These are phyloP conservation scores for Venustampulla echinocandica DNA, from an alignment of 495 filamentous ascomycete species.

Conservation along the genomic window DNA sequence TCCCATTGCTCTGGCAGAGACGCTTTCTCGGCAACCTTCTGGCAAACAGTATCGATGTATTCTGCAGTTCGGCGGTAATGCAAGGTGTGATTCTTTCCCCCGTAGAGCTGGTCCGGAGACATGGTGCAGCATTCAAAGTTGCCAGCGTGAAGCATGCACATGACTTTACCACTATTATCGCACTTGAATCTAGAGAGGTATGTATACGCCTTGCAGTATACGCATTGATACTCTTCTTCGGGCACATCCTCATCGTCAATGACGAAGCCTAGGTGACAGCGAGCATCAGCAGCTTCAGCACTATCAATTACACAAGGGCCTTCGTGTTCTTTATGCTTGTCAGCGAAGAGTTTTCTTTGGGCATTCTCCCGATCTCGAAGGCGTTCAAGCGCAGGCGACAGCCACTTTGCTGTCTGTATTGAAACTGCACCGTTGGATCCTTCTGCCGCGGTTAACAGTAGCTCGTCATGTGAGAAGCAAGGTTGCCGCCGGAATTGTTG, in stretches of 20 bases:
- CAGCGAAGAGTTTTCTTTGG: constrained; percentile 58
- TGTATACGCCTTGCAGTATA: constrained; percentile 83
- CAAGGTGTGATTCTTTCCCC: constrained; percentile 56
- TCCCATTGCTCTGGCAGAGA: constrained; percentile 81
- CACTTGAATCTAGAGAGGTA: constrained; percentile 90
- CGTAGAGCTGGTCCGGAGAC: constrained; percentile 48
- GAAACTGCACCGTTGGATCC: constrained; percentile 61
- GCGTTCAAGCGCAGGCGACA: constrained; percentile 76
- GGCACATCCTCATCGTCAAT: constrained; percentile 55
- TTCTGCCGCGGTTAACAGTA: constrained; percentile 76
- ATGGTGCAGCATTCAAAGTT: constrained; percentile 69
- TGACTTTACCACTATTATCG: constrained; percentile 60
- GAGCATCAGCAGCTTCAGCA: constrained; percentile 17
- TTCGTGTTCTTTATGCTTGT: constrained; percentile 44
- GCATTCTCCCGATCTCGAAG: constrained; percentile 63
- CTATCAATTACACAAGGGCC: constrained; percentile 31
- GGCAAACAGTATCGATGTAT: constrained; percentile 51
- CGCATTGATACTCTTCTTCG: constrained; percentile 85
- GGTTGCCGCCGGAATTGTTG: constrained; percentile 85
- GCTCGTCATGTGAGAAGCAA: constrained; percentile 94
- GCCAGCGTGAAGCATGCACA: constrained; percentile 74
- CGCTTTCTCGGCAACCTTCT: constrained; percentile 80
- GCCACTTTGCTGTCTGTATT: constrained; percentile 90
- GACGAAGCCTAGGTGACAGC: constrained; percentile 25
- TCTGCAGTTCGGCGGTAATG: constrained; percentile 71